Conservation (phyloP, 2,329 filamentous ascomycete genomes). For the Neurospora crassa region DNA sequence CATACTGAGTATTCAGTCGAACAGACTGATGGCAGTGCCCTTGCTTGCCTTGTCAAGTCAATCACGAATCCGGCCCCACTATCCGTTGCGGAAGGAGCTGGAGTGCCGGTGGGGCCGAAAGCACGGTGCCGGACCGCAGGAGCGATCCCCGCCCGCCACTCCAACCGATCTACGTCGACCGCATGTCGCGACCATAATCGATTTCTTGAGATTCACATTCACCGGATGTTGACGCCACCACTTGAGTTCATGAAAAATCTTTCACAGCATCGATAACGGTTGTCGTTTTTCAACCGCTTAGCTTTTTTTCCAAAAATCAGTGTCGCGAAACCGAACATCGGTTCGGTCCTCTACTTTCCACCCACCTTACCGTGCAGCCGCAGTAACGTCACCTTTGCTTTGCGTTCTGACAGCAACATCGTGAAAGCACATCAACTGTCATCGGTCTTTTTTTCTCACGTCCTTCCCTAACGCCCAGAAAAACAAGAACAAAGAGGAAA, state of each 20-base stretch:
- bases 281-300: not conserved
- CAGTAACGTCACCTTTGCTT: not conserved
- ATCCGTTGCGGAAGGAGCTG: not conserved
- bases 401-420: not conserved
- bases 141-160: not conserved
- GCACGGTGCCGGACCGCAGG: not conserved
- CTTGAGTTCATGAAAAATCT: not conserved
- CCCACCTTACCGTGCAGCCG: not conserved
- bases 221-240: not conserved
- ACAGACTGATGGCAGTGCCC: not conserved
- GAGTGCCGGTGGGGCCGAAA: not conserved
- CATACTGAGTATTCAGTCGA: not conserved
- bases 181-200: not conserved
- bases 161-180: not conserved
- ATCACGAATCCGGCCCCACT: not conserved
- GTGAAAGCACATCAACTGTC: not conserved
- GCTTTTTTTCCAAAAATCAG: not conserved
- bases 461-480: not conserved
- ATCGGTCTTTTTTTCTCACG: not conserved
- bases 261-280: slow-evolving; percentile 12
- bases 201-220: not conserved
- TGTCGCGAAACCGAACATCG: not conserved
- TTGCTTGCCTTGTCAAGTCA: not conserved
- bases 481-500: not conserved
- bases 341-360: not conserved